Percentiles rank a stretch among this genome's conserved stretches.
These are phyloP conservation scores for Leccinum fallax DNA, from an alignment of 1,284 basidiomycete species.

Conservation along the genomic window DNA sequence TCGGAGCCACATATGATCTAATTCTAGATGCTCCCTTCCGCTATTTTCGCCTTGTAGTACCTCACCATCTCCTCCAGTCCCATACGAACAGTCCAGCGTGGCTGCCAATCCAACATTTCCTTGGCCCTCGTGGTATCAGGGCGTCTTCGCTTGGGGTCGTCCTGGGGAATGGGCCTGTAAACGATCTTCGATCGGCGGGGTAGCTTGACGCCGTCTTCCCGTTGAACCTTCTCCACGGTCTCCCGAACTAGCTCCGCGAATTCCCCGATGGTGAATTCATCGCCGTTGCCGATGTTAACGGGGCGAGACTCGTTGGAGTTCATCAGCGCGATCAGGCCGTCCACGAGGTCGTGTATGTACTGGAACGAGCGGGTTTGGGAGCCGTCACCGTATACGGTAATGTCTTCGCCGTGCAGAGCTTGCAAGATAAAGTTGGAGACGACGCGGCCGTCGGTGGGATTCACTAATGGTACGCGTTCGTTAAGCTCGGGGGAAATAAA, in stretches of 20 bases:
- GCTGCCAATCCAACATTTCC: slow-evolving; percentile 86
- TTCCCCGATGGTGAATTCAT: slow-evolving; percentile 94
- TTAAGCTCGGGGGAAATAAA: neutral
- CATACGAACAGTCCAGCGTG: slow-evolving; percentile 88
- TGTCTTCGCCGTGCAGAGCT: slow-evolving; percentile 91
- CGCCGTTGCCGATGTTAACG: slow-evolving; percentile 92
- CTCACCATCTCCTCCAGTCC: slow-evolving; percentile 93
- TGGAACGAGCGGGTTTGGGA: slow-evolving; percentile 96
- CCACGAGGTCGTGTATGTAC: slow-evolving; percentile 84
- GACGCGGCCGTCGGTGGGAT: slow-evolving; percentile 93
- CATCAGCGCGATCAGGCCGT: slow-evolving; percentile 90
- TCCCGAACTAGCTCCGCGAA: slow-evolving; percentile 89
- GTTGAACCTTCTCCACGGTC: slow-evolving; percentile 87
- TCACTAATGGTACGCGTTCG: slow-evolving; percentile 63
- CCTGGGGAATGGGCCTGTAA: slow-evolving; percentile 85
- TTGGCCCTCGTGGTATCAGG: slow-evolving; percentile 93
- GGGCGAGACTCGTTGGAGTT: slow-evolving; percentile 89
- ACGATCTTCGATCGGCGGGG: slow-evolving; percentile 70
- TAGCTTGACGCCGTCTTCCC: slow-evolving; percentile 69
- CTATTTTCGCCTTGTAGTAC: slow-evolving; percentile 88
- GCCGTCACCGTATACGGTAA: slow-evolving; percentile 98
- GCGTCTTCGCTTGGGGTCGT: slow-evolving; percentile 93
- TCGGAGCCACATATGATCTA: neutral
- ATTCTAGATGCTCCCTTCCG: slow-evolving; percentile 70
- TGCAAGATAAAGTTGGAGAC: slow-evolving; percentile 99